phyloP scores from a whole-genome alignment of 441 rosid species.

The Omphalea diandra region DNA sequence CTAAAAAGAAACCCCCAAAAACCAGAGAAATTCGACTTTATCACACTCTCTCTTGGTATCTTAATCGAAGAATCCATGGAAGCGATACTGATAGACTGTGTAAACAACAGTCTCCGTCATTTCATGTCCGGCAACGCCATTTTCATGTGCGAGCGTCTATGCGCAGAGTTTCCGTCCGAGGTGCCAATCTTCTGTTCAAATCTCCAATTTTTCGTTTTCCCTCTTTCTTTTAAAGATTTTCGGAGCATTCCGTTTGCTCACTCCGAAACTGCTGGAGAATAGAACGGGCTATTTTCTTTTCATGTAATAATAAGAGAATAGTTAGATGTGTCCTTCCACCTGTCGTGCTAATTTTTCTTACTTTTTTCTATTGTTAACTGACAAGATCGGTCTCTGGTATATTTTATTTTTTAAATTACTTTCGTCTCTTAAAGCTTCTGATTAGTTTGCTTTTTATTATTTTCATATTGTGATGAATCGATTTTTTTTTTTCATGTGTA shows the following conservation, averaged over 20 bases:
- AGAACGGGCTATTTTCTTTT: background rate
- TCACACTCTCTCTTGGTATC: too few relatives aligned
- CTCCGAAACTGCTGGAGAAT: constrained; percentile 6
- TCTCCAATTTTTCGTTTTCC: background rate
- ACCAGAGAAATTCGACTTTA: too few relatives aligned
- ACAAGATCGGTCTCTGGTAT: constrained; percentile 1
- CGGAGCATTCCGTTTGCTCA: constrained; percentile 20
- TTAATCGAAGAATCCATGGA: constrained; percentile 79
- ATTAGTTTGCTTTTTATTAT: background rate
- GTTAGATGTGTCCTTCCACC: background rate
- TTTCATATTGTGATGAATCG: background rate
- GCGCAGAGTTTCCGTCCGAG: constrained; percentile 96
- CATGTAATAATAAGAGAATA: background rate
- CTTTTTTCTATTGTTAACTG: constrained; percentile 7
- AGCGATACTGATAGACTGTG: constrained; percentile 70
- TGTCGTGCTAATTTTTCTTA: background rate
- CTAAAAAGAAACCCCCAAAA: too few relatives aligned
- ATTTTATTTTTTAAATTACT: background rate
- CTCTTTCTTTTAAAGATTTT: background rate
- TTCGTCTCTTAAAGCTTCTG: background rate
- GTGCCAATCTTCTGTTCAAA: constrained; percentile 28
- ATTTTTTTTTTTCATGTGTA: background rate
- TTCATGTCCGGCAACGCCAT: constrained; percentile 81
- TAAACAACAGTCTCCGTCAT: constrained; percentile 77
- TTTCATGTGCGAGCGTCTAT: constrained; percentile 95